These are phyloP conservation scores for Lasiodiplodia theobromae DNA, from an alignment of 2,329 filamentous ascomycete genomes.

Conservation along the genomic window DNA sequence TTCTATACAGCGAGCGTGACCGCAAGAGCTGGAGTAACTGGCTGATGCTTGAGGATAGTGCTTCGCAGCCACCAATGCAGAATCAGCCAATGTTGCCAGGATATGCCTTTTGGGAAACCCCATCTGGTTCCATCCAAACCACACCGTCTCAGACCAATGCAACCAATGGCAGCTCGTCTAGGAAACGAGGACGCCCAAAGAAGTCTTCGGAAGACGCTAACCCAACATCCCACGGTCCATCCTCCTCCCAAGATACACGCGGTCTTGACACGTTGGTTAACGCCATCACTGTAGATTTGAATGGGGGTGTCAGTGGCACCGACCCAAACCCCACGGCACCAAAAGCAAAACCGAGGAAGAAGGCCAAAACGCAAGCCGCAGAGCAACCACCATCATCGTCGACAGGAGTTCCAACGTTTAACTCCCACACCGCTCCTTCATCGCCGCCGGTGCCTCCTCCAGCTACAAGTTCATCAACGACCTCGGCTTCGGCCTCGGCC, in stretches of 20 bases:
- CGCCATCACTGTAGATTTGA: slow-evolving; percentile 7
- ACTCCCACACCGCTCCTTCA: background rate
- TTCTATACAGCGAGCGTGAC: background rate
- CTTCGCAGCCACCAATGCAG: background rate
- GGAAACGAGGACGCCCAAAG: slow-evolving; percentile 7
- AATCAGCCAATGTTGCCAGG: background rate
- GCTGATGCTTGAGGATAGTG: background rate
- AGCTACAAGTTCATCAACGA: background rate
- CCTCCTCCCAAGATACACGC: slow-evolving; percentile 1
- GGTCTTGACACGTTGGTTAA: slow-evolving; percentile 7
- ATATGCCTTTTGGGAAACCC: background rate
- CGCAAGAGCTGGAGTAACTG: background rate
- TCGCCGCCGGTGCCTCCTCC: background rate
- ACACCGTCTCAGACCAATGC: background rate
- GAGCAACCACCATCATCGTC: background rate
- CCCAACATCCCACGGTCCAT: background rate
- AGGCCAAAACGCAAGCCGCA: background rate
- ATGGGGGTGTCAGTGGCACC: background rate
- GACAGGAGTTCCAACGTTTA: too few relatives aligned
- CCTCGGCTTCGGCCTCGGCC: background rate
- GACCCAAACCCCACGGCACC: background rate
- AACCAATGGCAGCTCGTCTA: background rate
- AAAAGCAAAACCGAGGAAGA: background rate
- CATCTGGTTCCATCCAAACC: background rate
- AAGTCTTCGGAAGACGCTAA: background rate